These are phyloP conservation scores for Cornus suecica DNA, from an alignment of 148 eudicot genomes.

Conservation along the genomic window DNA sequence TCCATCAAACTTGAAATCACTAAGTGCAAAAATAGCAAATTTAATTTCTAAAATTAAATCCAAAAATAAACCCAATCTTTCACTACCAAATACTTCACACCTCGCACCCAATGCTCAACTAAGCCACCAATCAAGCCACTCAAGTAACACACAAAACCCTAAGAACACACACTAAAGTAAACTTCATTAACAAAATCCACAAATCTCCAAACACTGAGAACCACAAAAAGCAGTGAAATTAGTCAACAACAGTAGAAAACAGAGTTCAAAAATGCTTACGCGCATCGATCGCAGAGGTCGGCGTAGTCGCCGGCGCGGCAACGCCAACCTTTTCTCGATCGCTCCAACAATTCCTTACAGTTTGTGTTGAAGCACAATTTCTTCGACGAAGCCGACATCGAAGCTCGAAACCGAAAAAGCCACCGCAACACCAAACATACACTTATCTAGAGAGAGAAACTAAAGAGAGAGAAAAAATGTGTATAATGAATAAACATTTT, in stretches of 20 bases:
- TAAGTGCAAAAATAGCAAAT: background rate
- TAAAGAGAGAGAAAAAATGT: background rate
- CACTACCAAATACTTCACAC: background rate
- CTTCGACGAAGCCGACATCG: slow-evolving; percentile 24
- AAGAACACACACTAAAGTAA: background rate
- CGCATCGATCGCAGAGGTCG: slow-evolving; percentile 69
- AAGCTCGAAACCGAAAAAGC: background rate
- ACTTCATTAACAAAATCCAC: background rate
- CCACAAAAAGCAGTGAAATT: background rate
- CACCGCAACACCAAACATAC: background rate
- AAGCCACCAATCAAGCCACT: background rate
- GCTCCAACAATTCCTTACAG: slow-evolving; percentile 36
- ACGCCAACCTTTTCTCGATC: slow-evolving; percentile 63
- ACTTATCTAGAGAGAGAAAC: slow-evolving; percentile 1
- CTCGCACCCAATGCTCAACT: background rate
- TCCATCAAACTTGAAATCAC: background rate
- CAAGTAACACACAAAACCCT: background rate
- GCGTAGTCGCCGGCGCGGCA: slow-evolving; percentile 56
- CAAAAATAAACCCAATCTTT: background rate
- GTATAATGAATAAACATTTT: background rate
- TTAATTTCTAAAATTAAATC: background rate
- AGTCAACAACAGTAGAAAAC: background rate
- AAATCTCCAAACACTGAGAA: background rate
- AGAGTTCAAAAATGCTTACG: slow-evolving; percentile 27
- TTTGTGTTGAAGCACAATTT: slow-evolving; percentile 48